Evolutionary conservation across 768 basidiomycete genomes (phyloP).

Genomic region (Macrolepiota dolichaula): DNA sequence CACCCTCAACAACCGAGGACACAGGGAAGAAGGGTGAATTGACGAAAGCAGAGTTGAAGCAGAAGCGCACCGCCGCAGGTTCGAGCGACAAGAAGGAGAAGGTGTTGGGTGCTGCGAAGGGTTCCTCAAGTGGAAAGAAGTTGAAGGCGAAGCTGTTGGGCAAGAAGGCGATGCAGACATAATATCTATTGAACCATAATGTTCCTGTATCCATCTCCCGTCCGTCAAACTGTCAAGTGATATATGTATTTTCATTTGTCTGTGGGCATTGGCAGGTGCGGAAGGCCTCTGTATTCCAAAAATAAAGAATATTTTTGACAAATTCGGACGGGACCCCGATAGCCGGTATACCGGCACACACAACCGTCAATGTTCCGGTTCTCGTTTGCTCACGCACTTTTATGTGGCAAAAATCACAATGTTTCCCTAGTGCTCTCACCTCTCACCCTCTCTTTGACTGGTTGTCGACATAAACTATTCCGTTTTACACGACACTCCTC

Average conservation of each 20-base stretch:
- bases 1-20: conserved; percentile 15
- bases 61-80: conserved; percentile 37
- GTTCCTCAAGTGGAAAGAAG: conserved; percentile 30
- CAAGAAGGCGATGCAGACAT: conserved; percentile 42
- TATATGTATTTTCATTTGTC: no score
- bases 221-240: no score
- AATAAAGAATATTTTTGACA: neutral
- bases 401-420: no score
- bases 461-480: no score
- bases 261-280: no score
- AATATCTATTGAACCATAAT: neutral
- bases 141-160: conserved; percentile 55
- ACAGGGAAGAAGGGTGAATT: conserved; percentile 18
- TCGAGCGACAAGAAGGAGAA: conserved; percentile 60
- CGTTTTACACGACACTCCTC: no score
- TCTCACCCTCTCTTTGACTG: no score
- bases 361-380: neutral
- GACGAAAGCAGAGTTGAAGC: conserved; percentile 47
- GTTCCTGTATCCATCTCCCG: no score
- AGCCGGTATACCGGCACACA: neutral
- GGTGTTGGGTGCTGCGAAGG: conserved; percentile 30
- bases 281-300: neutral
- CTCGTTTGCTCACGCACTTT: no score
- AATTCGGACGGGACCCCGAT: neutral
- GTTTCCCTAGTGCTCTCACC: no score